These are phyloP conservation scores for Podaxis rugospora DNA, from an alignment of 768 basidiomycete genomes.

Conservation along the genomic window DNA sequence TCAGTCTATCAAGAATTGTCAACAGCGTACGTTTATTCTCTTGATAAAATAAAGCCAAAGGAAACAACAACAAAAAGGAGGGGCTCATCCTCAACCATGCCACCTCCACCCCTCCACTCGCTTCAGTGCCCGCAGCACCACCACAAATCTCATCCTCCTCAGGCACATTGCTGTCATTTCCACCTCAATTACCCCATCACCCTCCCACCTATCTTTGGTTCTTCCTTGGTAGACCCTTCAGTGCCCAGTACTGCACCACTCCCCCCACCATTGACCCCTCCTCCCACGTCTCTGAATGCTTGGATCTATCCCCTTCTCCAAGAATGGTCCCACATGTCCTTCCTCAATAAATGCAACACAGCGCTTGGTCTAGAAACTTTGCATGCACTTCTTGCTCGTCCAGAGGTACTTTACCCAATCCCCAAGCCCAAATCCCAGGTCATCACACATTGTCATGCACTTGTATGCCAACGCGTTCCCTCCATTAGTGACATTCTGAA, in stretches of 20 bases:
- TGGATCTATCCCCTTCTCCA: neutral
- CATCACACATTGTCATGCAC: neutral
- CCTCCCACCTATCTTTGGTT: no score
- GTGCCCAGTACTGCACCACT: neutral
- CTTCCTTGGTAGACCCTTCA: no score
- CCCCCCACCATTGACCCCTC: neutral
- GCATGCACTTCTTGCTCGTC: neutral
- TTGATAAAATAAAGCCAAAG: neutral
- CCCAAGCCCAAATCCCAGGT: neutral
- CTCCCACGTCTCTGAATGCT: neutral
- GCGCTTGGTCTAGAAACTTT: neutral
- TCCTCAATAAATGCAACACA: neutral
- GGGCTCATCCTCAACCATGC: no score
- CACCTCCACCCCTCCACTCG: neutral
- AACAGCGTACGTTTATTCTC: neutral
- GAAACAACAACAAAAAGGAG: neutral
- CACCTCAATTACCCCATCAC: no score
- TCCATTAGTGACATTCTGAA: neutral
- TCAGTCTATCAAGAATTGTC: neutral
- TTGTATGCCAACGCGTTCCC: neutral
- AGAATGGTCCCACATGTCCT: neutral
- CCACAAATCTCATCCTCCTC: no score
- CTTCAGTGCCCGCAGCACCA: no score
- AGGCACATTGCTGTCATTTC: no score
- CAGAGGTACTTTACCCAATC: neutral